A percentile compares a stretch with the other conserved stretches of the same genome.
Evolutionary conservation across 306 rosid genomes (phyloP).

Genomic region (Styphnolobium japonicum): DNA sequence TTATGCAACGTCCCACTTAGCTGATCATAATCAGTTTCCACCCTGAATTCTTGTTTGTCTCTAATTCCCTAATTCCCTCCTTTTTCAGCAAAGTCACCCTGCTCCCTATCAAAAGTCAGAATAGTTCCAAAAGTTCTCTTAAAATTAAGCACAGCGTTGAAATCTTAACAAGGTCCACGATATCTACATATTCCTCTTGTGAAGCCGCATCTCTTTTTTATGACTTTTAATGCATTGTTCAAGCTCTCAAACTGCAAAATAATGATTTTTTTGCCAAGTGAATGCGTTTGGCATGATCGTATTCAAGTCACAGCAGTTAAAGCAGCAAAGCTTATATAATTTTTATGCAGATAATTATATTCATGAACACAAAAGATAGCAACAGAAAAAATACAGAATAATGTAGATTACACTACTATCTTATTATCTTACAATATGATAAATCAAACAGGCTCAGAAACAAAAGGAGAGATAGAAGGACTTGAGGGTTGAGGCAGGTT

Average conservation of each 20-base stretch:
- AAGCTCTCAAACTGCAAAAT: neutral
- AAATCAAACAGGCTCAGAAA: conserved; percentile 36
- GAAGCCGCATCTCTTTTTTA: no score
- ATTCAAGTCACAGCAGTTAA: neutral
- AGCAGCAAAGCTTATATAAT: neutral
- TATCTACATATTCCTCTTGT: no score
- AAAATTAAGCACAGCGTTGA: no score
- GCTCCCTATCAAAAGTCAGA: no score
- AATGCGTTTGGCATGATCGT: neutral
- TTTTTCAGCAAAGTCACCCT: no score
- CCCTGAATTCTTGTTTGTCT: no score
- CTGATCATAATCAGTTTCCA: no score
- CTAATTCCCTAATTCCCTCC: no score
- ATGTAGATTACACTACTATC: neutral
- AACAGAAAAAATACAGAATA: neutral
- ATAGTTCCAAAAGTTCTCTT: no score
- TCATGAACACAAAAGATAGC: no score
- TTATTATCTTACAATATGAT: neutral
- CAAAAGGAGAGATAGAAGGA: conserved; percentile 36
- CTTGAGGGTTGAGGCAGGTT: conserved; percentile 71
- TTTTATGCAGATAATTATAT: neutral
- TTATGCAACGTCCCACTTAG: no score
- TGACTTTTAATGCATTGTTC: neutral
- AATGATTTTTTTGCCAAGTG: neutral
- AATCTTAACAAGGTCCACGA: no score